phyloP scores from a whole-genome alignment of 2,329 filamentous ascomycete genomes.

The Alternaria alternata region DNA sequence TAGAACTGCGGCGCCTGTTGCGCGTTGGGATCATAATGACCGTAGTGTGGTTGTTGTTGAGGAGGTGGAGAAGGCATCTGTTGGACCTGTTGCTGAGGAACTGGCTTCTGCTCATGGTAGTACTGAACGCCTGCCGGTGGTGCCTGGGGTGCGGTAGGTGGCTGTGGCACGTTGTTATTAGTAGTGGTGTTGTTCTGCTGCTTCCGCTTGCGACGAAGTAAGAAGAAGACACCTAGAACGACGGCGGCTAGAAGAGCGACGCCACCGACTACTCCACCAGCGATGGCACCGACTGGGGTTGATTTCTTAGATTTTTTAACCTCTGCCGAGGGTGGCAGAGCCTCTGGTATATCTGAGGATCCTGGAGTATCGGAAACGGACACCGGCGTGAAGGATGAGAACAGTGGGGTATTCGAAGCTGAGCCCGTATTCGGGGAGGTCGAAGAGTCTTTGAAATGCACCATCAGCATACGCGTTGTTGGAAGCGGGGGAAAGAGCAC shows the following conservation, averaged over 20 bases:
- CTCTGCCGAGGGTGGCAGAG: background rate
- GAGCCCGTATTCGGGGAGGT: background rate
- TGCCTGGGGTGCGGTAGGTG: background rate
- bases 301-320: background rate
- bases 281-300: slow-evolving; percentile 26
- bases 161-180: background rate
- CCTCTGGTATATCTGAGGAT: background rate
- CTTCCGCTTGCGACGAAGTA: slow-evolving; percentile 19
- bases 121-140: slow-evolving; percentile 12
- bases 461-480: background rate
- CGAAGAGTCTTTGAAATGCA: background rate
- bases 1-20: slow-evolving; percentile 13
- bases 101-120: slow-evolving; percentile 14
- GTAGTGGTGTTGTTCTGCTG: slow-evolving; percentile 1
- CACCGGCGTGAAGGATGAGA: slow-evolving; percentile 3
- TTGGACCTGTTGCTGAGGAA: slow-evolving; percentile 11
- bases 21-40: slow-evolving; percentile 11
- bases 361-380: background rate
- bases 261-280: slow-evolving; percentile 31
- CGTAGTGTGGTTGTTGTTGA: slow-evolving; percentile 7
- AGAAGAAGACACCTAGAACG: slow-evolving; percentile 21
- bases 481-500: background rate
- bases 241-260: slow-evolving; percentile 22
- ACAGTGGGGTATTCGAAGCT: background rate
- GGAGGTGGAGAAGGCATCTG: slow-evolving; percentile 9